These are phyloP conservation scores for Tolypocladium amazonense DNA, from an alignment of 2,329 filamentous ascomycete genomes.

Conservation along the genomic window DNA sequence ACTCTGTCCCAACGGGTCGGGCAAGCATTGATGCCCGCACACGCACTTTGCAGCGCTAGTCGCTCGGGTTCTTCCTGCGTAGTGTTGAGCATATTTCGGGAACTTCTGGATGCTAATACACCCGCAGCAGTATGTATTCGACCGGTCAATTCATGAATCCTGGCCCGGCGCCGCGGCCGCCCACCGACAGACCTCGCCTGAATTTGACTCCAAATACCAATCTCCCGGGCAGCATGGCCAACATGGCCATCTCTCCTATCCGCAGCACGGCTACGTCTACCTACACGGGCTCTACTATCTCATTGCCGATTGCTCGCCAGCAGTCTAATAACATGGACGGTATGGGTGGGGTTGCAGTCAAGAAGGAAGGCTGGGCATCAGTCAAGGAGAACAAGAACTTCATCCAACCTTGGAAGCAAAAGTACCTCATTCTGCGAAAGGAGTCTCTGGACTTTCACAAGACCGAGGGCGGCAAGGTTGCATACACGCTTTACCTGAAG, in stretches of 20 bases:
- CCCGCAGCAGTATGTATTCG: slow-evolving; percentile 39
- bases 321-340: slow-evolving; percentile 51
- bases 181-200: slow-evolving; percentile 71
- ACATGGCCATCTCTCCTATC: slow-evolving; percentile 64
- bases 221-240: slow-evolving; percentile 68
- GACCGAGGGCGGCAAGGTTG: slow-evolving; percentile 74
- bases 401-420: slow-evolving; percentile 79
- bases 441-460: slow-evolving; percentile 93
- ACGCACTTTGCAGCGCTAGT: background rate
- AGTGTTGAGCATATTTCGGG: background rate
- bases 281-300: slow-evolving; percentile 62
- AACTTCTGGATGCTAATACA: slow-evolving; percentile 2
- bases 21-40: background rate
- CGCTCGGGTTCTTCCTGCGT: background rate
- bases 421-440: slow-evolving; percentile 85
- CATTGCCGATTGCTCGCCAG: slow-evolving; percentile 56
- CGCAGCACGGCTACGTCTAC: slow-evolving; percentile 55
- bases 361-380: slow-evolving; percentile 73
- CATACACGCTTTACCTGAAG: slow-evolving; percentile 74
- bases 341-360: slow-evolving; percentile 57
- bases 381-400: slow-evolving; percentile 88
- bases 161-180: slow-evolving; percentile 84
- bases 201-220: slow-evolving; percentile 68
- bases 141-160: slow-evolving; percentile 85
- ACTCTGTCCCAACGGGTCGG: background rate